Evolutionary conservation across 176 grass and related monocot species (phyloP).

Genomic region (Carex myosuroides): DNA sequence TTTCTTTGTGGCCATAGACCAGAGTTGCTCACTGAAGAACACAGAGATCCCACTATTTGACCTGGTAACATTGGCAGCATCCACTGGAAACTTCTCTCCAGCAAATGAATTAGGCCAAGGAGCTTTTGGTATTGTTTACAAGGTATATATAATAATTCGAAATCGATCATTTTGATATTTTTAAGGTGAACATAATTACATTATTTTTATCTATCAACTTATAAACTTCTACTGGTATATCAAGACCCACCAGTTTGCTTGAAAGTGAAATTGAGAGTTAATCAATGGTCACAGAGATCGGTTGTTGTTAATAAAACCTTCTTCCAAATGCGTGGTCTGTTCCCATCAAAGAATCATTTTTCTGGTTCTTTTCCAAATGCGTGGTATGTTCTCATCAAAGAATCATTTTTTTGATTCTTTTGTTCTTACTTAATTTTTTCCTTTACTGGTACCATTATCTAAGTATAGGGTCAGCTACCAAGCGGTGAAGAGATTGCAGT

Average conservation of each 20-base stretch:
- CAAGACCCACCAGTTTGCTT: background rate
- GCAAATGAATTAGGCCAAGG: constrained; percentile 36
- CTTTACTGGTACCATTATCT: background rate
- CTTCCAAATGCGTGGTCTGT: background rate
- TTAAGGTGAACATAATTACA: background rate
- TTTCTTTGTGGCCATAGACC: background rate
- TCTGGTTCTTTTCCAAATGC: background rate
- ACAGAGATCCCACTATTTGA: constrained; percentile 29
- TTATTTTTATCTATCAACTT: too few species aligned
- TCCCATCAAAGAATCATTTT: too few species aligned
- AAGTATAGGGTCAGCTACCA: constrained; percentile 29
- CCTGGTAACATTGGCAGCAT: constrained; percentile 23
- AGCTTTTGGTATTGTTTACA: constrained; percentile 57
- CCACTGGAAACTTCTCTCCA: constrained; percentile 24
- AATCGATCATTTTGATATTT: background rate
- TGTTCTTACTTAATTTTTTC: background rate
- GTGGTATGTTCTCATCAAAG: too few species aligned
- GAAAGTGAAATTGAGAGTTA: background rate
- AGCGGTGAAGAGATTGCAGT: constrained; percentile 50
- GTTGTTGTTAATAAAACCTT: background rate
- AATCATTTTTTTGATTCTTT: background rate
- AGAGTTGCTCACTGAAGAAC: background rate
- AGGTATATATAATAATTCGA: constrained; percentile 18
- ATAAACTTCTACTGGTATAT: background rate
- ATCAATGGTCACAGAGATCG: background rate